phyloP scores from a whole-genome alignment of 2,329 filamentous ascomycete species.

The Talaromyces sp. region DNA sequence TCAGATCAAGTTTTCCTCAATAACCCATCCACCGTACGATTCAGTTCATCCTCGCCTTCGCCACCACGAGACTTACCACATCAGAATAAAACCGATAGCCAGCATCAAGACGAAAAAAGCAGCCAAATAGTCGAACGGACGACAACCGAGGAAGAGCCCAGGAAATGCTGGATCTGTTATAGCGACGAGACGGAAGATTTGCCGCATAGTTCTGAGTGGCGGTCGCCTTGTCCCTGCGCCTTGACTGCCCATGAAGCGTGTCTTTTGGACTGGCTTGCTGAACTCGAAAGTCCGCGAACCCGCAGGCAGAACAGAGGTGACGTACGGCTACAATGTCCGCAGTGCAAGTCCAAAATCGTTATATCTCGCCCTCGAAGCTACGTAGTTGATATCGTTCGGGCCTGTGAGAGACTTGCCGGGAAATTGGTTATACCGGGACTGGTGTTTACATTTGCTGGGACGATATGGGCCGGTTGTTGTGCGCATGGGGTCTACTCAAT shows the following conservation, averaged over 20 bases:
- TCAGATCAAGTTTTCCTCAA: conserved; percentile 14
- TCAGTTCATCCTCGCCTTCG: conserved; percentile 2
- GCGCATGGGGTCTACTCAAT: conserved; percentile 62
- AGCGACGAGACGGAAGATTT: conserved; percentile 62
- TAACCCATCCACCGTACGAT: conserved; percentile 3
- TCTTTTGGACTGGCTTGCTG: conserved; percentile 88
- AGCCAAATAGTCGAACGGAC: not conserved
- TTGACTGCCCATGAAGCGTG: conserved; percentile 88
- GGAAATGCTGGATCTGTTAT: conserved; percentile 69
- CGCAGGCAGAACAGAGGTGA: conserved; percentile 47
- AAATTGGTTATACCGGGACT: conserved; percentile 64
- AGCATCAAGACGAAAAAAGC: not conserved
- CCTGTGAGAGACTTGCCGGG: conserved; percentile 55
- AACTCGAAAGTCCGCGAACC: conserved; percentile 66
- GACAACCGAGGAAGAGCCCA: conserved; percentile 33
- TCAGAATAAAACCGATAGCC: not conserved
- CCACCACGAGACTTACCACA: not conserved
- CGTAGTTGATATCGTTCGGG: conserved; percentile 64
- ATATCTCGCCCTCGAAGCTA: conserved; percentile 72
- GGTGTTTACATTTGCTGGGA: conserved; percentile 49
- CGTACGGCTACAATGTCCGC: conserved; percentile 74
- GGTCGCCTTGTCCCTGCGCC: conserved; percentile 84
- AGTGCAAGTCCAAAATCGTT: conserved; percentile 79
- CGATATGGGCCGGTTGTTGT: conserved; percentile 51
- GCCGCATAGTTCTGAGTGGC: conserved; percentile 65